phyloP scores from a whole-genome alignment of 306 rosid genomes.

The Phaseolus lunatus region DNA sequence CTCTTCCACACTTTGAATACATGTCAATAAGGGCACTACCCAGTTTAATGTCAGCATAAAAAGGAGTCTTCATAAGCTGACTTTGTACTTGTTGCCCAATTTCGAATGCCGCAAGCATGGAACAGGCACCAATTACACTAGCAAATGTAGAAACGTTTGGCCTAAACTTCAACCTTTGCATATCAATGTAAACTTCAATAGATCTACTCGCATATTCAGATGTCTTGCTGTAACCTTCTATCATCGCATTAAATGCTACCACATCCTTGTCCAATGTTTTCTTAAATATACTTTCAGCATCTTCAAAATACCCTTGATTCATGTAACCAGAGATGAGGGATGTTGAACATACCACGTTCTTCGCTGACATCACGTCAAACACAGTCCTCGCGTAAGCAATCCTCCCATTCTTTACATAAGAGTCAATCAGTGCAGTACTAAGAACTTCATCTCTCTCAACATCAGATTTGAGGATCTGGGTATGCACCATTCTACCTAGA shows the following conservation, averaged over 20 bases:
- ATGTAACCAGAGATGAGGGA: constrained; percentile 90
- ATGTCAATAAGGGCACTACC: constrained; percentile 88
- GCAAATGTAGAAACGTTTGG: constrained; percentile 95
- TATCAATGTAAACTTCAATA: constrained; percentile 70
- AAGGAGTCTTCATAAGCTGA: constrained; percentile 74
- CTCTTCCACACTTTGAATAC: constrained; percentile 87
- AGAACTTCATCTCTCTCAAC: constrained; percentile 76
- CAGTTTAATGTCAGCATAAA: constrained; percentile 61
- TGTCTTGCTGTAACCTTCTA: constrained; percentile 90
- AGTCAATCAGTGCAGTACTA: constrained; percentile 77
- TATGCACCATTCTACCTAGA: constrained; percentile 74
- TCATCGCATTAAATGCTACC: constrained; percentile 91
- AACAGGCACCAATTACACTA: constrained; percentile 86
- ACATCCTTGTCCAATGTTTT: constrained; percentile 71
- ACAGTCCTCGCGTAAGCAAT: constrained; percentile 69
- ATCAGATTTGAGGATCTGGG: constrained; percentile 69
- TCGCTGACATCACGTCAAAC: constrained; percentile 72
- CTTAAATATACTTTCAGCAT: constrained; percentile 74
- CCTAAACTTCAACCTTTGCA: constrained; percentile 69
- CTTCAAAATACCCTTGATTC: constrained; percentile 65
- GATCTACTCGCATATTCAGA: constrained; percentile 66
- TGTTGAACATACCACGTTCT: constrained; percentile 76
- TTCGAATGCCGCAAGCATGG: constrained; percentile 70
- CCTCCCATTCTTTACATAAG: constrained; percentile 73
- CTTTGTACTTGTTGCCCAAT: constrained; percentile 75